Base-by-base conservation (phyloP, 164 flowering plant genomes). In the Piper longum region DNA sequence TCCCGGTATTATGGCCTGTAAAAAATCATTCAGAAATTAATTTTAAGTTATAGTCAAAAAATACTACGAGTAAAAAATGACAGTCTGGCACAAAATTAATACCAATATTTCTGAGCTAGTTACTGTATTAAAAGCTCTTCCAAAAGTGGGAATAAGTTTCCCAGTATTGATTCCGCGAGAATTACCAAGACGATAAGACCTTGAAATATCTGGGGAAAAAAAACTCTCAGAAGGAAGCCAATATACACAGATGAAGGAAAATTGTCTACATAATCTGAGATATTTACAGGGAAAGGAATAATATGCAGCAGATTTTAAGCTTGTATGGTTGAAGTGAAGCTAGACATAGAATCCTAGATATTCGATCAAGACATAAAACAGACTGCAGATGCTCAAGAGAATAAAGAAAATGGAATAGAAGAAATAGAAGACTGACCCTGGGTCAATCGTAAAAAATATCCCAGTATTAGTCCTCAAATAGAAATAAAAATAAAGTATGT, bases 131-230 rank as follows among this genome's bases (percentile, higher is more conserved):
- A 63, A 67, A 57, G 61, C 4, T 42, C 68, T 40, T 58, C 69
- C 69, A 57, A 13, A 41, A 41, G 66, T 58, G 61, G 59, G 68
- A 43, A 57, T 69, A 13, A 43, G 52, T 58, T 48, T 41, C 19
- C 64, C 66, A 48, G 70, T 57, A 42, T 59, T 71, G 43, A 62
- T 75, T 62, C 66, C 70, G 64, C 73, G 57, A 4, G 65, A 59
- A 70, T 60, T 19, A 45, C 71, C 71, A 62, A 48, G 73, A 55
- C 44, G 65, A 58, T 57, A 64, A 55, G 55, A 54, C 69, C 70
- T 75, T 43, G 63, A 26, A 26, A 41, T 43, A 73, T 59, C 72
- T 70, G 84, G 79, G 72, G 12, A 26, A 64, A 42, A 59, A 36
- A 64, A 54, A 43, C 4, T 45, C 42, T 16, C 41, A 60, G 19